Evolutionary conservation across 164 flowering plant genomes (phyloP).

Genomic region (Annona cherimola): DNA sequence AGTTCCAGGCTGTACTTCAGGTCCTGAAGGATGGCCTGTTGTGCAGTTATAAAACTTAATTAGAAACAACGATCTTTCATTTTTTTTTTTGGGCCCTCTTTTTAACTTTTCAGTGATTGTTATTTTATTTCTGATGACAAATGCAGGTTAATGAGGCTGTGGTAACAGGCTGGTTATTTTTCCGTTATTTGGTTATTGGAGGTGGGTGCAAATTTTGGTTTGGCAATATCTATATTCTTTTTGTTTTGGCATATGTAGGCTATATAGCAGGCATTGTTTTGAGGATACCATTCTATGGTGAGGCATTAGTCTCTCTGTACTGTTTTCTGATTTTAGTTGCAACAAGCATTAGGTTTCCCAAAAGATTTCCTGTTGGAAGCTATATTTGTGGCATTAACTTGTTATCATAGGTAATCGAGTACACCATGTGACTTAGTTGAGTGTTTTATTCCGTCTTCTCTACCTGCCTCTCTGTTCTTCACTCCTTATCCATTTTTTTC

Average conservation of each 20-base stretch:
- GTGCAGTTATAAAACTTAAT: background rate
- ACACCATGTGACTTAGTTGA: no score
- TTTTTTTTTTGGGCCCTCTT: background rate
- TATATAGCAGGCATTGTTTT: background rate
- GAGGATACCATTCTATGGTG: no score
- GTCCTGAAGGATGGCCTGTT: background rate
- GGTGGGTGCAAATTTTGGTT: slow-evolving; percentile 31
- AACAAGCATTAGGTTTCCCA: no score
- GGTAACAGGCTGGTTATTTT: slow-evolving; percentile 94
- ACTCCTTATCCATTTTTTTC: no score
- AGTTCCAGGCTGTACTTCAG: background rate
- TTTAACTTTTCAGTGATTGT: background rate
- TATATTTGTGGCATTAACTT: no score
- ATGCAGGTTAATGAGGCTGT: slow-evolving; percentile 93
- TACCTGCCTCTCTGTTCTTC: no score
- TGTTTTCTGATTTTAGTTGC: no score
- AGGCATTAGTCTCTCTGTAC: no score
- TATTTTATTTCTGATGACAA: slow-evolving; percentile 10
- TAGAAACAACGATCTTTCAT: background rate
- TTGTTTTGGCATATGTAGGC: background rate
- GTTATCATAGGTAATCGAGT: no score
- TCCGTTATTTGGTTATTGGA: slow-evolving; percentile 96
- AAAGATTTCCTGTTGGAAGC: no score
- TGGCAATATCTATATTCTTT: background rate
- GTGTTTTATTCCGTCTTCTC: no score